These are phyloP conservation scores for Trametes elegans DNA, from an alignment of 768 basidiomycete species.

Conservation along the genomic window DNA sequence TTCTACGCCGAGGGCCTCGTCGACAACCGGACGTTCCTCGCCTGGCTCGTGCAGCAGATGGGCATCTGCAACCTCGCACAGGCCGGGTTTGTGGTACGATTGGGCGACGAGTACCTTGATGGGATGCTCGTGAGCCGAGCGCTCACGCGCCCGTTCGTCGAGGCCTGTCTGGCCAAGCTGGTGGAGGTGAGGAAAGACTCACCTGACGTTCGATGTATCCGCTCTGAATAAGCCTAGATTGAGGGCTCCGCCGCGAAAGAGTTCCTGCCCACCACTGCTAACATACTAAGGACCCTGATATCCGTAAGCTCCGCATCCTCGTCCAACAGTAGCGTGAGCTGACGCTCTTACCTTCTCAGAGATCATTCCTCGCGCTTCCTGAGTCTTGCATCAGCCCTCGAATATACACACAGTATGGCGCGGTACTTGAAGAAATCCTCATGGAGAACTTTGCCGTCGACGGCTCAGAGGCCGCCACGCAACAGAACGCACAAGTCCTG, in stretches of 20 bases:
- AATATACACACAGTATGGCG: conserved; percentile 57
- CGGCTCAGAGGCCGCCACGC: conserved; percentile 27
- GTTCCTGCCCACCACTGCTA: conserved; percentile 52
- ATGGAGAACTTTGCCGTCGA: conserved; percentile 36
- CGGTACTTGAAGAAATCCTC: conserved; percentile 47
- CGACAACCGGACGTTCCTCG: conserved; percentile 72
- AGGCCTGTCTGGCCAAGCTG: conserved; percentile 67
- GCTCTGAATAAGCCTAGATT: neutral
- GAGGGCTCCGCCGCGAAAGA: conserved; percentile 61
- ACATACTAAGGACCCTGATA: conserved; percentile 52
- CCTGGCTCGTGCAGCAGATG: conserved; percentile 81
- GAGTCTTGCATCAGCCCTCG: conserved; percentile 75
- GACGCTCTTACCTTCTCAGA: no score
- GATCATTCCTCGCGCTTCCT: conserved; percentile 65
- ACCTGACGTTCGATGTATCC: neutral
- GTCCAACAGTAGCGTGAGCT: neutral
- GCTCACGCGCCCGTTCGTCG: conserved; percentile 64
- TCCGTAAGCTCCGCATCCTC: conserved; percentile 42
- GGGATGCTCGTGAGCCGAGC: conserved; percentile 67
- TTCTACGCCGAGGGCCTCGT: conserved; percentile 83
- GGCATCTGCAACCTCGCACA: conserved; percentile 78
- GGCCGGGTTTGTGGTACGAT: conserved; percentile 67
- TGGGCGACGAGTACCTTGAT: conserved; percentile 79
- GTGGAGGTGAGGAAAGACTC: conserved; percentile 52
- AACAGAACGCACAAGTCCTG: conserved; percentile 40